Conservation (phyloP, 805 yeast genomes). For the Candida pseudoglaebosa region DNA sequence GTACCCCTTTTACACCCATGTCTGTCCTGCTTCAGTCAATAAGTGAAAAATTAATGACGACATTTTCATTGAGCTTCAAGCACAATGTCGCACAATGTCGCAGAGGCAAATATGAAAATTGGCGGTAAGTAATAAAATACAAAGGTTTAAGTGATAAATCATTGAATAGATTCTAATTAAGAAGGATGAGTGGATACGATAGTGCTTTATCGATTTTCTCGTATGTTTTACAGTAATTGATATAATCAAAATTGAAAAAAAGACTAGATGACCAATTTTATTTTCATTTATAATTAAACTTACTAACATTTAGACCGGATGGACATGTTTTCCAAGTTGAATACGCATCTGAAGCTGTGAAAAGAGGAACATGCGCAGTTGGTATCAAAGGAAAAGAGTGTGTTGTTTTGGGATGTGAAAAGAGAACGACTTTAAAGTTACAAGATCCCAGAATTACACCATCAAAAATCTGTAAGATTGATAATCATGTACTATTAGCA, state of each 20-base stretch:
- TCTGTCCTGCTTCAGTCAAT: no score
- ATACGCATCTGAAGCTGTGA: slow-evolving; percentile 96
- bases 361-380: slow-evolving; percentile 97
- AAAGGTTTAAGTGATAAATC: slow-evolving; percentile 4
- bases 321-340: slow-evolving; percentile 99
- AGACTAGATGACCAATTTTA: slow-evolving; percentile 1
- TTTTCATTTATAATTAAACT: background rate
- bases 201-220: slow-evolving; percentile 97
- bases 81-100: slow-evolving; percentile 5
- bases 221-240: no score
- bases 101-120: slow-evolving; percentile 4
- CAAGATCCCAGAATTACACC: slow-evolving; percentile 98
- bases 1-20: slow-evolving; percentile 20
- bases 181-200: slow-evolving; percentile 94
- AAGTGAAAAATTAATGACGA: no score
- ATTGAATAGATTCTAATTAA: background rate
- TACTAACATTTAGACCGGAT: slow-evolving; percentile 72
- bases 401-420: slow-evolving; percentile 95
- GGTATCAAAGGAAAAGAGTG: slow-evolving; percentile 88
- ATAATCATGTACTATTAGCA: slow-evolving; percentile 84
- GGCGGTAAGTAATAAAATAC: no score
- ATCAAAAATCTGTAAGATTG: slow-evolving; percentile 86
- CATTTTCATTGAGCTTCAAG: background rate
- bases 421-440: slow-evolving; percentile 88
- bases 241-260: no score